Percentiles rank a stretch among this genome's conserved stretches.
Evolutionary conservation across 2,329 filamentous ascomycete genomes (phyloP).

Genomic region (Penicillium occitanis): DNA sequence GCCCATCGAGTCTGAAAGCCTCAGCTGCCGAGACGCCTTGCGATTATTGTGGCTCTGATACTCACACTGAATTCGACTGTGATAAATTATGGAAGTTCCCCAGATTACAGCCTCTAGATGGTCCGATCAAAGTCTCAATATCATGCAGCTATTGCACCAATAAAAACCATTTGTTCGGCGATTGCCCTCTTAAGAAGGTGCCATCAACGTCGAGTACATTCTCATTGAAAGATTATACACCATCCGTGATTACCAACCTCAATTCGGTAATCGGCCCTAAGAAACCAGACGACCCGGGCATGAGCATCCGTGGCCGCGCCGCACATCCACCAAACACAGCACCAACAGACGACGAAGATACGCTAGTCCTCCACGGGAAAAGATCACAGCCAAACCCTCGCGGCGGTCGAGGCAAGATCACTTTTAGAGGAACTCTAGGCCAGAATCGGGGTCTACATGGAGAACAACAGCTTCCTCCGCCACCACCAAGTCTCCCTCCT

Average conservation of each 20-base stretch:
- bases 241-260: slow-evolving; percentile 40
- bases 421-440: slow-evolving; percentile 35
- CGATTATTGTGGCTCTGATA: slow-evolving; percentile 56
- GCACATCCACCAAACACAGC: slow-evolving; percentile 31
- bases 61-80: slow-evolving; percentile 63
- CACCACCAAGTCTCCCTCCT: slow-evolving; percentile 16
- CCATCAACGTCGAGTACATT: slow-evolving; percentile 38
- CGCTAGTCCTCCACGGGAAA: slow-evolving; percentile 30
- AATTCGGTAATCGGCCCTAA: slow-evolving; percentile 29
- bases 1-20: slow-evolving; percentile 59
- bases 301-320: slow-evolving; percentile 41
- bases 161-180: slow-evolving; percentile 45
- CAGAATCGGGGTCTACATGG: slow-evolving; percentile 29
- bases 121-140: slow-evolving; percentile 42
- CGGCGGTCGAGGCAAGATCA: slow-evolving; percentile 36
- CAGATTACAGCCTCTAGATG: slow-evolving; percentile 26
- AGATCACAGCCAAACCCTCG: background rate
- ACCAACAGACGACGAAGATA: slow-evolving; percentile 39
- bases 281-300: slow-evolving; percentile 23
- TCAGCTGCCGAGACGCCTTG: slow-evolving; percentile 58
- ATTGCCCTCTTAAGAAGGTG: slow-evolving; percentile 40
- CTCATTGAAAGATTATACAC: slow-evolving; percentile 40
- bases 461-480: slow-evolving; percentile 13
- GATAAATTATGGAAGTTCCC: slow-evolving; percentile 57
- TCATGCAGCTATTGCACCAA: slow-evolving; percentile 48